phyloP scores from a whole-genome alignment of 495 filamentous ascomycete species.

The Geopyxis carbonaria region DNA sequence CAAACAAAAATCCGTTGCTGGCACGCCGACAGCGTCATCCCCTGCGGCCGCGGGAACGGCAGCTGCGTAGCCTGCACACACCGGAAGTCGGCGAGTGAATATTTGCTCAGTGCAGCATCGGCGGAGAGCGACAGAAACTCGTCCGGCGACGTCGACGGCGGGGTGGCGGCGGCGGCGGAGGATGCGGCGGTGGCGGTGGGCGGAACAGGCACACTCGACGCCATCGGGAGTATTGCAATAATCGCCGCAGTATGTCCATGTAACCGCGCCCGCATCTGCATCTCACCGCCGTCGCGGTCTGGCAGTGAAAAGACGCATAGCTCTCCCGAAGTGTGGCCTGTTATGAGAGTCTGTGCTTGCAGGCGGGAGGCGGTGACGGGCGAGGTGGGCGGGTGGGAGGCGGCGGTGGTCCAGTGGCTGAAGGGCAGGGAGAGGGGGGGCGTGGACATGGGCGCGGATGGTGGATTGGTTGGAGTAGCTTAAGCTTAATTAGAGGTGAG shows the following conservation, averaged over 20 bases:
- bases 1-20: slow-evolving; percentile 19
- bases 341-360: slow-evolving; percentile 9
- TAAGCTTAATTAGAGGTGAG: too few relatives aligned
- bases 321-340: slow-evolving; percentile 19
- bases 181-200: slow-evolving; percentile 3
- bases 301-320: slow-evolving; percentile 11
- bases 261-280: slow-evolving; percentile 10
- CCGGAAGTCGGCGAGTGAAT: slow-evolving; percentile 10
- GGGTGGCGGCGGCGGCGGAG: neutral
- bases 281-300: neutral
- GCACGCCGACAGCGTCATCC: slow-evolving; percentile 10
- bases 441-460: slow-evolving; percentile 17
- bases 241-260: slow-evolving; percentile 12
- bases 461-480: too few relatives aligned
- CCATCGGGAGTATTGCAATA: too few relatives aligned
- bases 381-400: slow-evolving; percentile 6
- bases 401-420: slow-evolving; percentile 14
- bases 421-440: slow-evolving; percentile 20
- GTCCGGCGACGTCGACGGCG: too few relatives aligned
- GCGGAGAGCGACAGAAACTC: slow-evolving; percentile 12
- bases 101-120: slow-evolving; percentile 13
- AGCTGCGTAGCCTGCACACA: slow-evolving; percentile 15
- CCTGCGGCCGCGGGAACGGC: slow-evolving; percentile 3
- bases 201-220: too few relatives aligned
- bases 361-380: slow-evolving; percentile 12